phyloP scores from a whole-genome alignment of 495 filamentous ascomycete species.

The Amphirosellinia nigrospora region DNA sequence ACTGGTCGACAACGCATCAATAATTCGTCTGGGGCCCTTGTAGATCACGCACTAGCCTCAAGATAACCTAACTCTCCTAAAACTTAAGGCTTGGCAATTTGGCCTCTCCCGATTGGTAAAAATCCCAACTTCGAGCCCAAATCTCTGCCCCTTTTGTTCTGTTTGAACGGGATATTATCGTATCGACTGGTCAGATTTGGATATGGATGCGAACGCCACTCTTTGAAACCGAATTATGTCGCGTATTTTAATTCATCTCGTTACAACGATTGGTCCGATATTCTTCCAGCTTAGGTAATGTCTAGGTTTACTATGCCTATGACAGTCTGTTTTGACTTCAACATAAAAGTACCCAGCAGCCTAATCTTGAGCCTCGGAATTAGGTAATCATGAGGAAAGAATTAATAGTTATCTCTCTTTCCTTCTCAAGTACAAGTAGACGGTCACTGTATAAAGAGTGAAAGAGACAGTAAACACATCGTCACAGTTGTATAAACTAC shows the following conservation, averaged over 20 bases:
- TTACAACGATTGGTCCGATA: background rate
- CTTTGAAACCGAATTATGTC: no score
- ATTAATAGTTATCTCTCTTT: no score
- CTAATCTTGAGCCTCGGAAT: no score
- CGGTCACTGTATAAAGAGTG: background rate
- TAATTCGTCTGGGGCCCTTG: slow-evolving; percentile 5
- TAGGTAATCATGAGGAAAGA: no score
- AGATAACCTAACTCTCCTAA: background rate
- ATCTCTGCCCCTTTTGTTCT: slow-evolving; percentile 17
- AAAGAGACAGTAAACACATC: background rate
- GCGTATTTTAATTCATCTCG: background rate
- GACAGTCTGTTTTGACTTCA: no score
- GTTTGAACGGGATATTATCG: background rate
- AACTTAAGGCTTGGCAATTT: slow-evolving; percentile 18
- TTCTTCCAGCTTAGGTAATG: background rate
- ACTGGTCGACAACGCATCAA: slow-evolving; percentile 22
- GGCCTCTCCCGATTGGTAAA: slow-evolving; percentile 21
- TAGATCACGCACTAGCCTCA: slow-evolving; percentile 19
- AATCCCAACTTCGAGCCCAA: slow-evolving; percentile 4
- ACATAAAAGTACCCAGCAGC: no score
- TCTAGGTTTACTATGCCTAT: no score
- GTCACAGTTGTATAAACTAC: background rate
- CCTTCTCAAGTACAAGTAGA: no score
- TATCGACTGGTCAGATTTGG: slow-evolving; percentile 9
- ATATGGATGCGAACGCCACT: background rate